Evolutionary conservation across 257 asterid genomes (phyloP).

Genomic region (Nicotiana obtusifolia): DNA sequence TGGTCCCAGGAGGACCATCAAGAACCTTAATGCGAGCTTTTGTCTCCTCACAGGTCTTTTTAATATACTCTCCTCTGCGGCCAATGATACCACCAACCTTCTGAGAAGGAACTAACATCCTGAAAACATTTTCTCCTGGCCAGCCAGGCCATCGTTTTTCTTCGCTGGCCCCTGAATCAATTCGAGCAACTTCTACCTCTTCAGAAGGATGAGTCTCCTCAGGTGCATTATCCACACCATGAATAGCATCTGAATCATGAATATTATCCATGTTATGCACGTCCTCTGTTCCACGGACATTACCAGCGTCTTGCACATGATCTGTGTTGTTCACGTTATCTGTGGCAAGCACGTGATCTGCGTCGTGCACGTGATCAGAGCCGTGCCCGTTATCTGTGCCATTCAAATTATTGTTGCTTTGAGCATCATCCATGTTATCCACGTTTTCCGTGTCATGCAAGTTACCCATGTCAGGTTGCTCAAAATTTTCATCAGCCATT

Average conservation of each 20-base stretch:
- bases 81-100: constrained; percentile 75
- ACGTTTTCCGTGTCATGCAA: constrained; percentile 13
- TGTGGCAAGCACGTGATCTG: background rate
- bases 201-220: constrained; percentile 35
- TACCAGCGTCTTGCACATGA: background rate
- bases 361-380: background rate
- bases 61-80: constrained; percentile 67
- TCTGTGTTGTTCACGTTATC: background rate
- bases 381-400: background rate
- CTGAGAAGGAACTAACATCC: constrained; percentile 61
- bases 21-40: constrained; percentile 72
- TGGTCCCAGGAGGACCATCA: constrained; percentile 62
- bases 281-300: background rate
- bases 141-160: constrained; percentile 79
- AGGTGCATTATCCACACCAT: constrained; percentile 12
- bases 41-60: constrained; percentile 64
- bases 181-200: constrained; percentile 28
- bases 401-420: background rate
- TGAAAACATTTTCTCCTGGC: constrained; percentile 72
- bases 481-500: constrained; percentile 42
- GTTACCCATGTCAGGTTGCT: constrained; percentile 6
- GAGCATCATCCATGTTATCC: background rate
- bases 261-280: background rate
- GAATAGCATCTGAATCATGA: background rate
- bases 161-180: constrained; percentile 28